A percentile compares a stretch with the other conserved stretches of the same genome.
Evolutionary conservation across 495 filamentous ascomycete species (phyloP).

Genomic region (Aspergillus sparsus): DNA sequence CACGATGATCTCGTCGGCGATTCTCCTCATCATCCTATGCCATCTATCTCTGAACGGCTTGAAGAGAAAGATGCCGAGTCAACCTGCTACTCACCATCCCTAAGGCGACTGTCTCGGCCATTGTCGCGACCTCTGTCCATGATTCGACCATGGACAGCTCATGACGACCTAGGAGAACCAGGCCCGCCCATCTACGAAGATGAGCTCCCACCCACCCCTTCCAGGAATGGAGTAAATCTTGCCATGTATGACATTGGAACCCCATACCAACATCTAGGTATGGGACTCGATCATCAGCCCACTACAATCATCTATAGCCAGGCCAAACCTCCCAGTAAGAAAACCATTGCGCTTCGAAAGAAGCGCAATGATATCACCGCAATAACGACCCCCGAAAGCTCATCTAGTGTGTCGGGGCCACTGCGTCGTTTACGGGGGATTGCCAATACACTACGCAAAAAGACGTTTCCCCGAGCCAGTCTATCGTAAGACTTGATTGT

Average conservation of each 20-base stretch:
- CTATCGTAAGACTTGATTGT: conserved; percentile 5
- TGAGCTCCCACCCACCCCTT: conserved; percentile 24
- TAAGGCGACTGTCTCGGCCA: conserved; percentile 16
- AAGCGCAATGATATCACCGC: conserved; percentile 7
- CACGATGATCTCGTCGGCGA: conserved; percentile 28
- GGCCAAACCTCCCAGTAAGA: conserved; percentile 9
- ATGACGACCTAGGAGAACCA: conserved; percentile 40
- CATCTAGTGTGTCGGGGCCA: conserved; percentile 2
- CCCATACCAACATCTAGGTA: conserved; percentile 3
- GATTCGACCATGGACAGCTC: conserved; percentile 26
- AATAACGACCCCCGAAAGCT: background rate
- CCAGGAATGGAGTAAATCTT: conserved; percentile 5
- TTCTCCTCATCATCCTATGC: conserved; percentile 27
- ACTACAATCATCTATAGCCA: conserved; percentile 20
- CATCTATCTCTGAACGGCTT: conserved; percentile 32
- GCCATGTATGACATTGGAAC: conserved; percentile 12
- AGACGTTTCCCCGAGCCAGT: conserved; percentile 9
- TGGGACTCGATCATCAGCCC: conserved; percentile 3
- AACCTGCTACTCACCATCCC: conserved; percentile 16
- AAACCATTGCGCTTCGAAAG: background rate
- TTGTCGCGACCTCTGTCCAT: conserved; percentile 25
- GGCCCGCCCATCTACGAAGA: conserved; percentile 40
- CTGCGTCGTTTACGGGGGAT: conserved; percentile 19
- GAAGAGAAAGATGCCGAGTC: conserved; percentile 25
- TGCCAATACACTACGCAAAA: conserved; percentile 13